Percentiles rank a stretch among this genome's conserved stretches.
Conservation (phyloP, 75 land plant genomes). For the Adiantum capillusveneris region DNA sequence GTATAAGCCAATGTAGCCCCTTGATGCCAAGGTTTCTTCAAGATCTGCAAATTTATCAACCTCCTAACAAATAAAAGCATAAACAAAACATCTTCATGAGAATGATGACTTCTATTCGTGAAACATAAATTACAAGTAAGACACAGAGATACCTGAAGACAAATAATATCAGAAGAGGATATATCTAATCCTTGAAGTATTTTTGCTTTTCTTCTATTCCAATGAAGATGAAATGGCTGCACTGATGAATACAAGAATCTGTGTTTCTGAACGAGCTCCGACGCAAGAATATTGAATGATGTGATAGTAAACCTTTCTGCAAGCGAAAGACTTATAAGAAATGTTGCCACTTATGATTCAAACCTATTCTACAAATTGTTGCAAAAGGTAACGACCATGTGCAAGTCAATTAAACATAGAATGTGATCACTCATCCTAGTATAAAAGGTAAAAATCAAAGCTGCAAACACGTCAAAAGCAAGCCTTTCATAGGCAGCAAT, state of each 20-base stretch:
- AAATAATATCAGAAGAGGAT: constrained; percentile 45
- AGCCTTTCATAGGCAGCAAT: too few relatives aligned
- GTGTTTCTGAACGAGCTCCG: constrained; percentile 43
- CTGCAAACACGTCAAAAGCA: too few relatives aligned
- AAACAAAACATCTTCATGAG: neutral
- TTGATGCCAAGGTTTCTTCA: constrained; percentile 20
- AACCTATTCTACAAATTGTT: too few relatives aligned
- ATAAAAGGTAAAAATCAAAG: too few relatives aligned
- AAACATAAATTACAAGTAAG: neutral
- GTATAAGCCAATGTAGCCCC: constrained; percentile 45
- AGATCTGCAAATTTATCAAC: constrained; percentile 57
- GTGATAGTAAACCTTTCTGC: constrained; percentile 51
- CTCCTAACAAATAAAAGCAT: constrained; percentile 28
- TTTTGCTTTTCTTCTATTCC: constrained; percentile 31
- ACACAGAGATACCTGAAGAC: constrained; percentile 47
- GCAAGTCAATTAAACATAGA: too few relatives aligned
- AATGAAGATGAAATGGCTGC: constrained; percentile 20
- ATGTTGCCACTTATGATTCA: too few relatives aligned
- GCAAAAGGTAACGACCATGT: too few relatives aligned
- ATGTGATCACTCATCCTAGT: too few relatives aligned
- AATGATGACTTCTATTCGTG: neutral
- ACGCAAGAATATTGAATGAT: constrained; percentile 60
- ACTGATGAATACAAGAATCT: constrained; percentile 36
- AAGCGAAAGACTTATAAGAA: too few relatives aligned
- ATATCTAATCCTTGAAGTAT: constrained; percentile 35